Evolutionary conservation across 2,329 filamentous ascomycete species (phyloP), one percentile per base, ranked within the genome.

Genomic region (Coccinonectria pachysandricola): DNA sequence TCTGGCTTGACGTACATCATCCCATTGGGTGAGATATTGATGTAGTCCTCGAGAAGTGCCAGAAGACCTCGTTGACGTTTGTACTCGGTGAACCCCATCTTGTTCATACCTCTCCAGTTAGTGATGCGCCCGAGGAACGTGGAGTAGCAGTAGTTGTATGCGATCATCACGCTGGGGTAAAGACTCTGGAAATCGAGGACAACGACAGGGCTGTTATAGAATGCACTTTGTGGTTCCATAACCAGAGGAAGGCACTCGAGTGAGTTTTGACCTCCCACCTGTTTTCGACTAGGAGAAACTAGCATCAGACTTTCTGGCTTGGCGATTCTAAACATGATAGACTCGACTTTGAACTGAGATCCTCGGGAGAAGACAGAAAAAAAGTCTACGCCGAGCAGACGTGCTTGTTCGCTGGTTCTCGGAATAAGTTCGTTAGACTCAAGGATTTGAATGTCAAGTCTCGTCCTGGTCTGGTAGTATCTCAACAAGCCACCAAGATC

Each of bases 111-210:
- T n/a, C 85, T 75, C 88, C 88, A 95, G 42, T 76, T 74, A 15
- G 76, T 72, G 19, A 94, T 76, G 15, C 91, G 75, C 0, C 91
- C 91, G 1, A 96, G 65, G 42, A 87, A 98, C 0, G 91, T 98
- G 0, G 91, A 96, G 50, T 98, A 98, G 59, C 91, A 98, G 50
- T 95, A 91, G 47, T 98, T 98, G 61, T 98, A 96, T 0, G 91
- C 91, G 48, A 98, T 96, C 86, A 98, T 95, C 34, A 96, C 79
- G 53, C 87, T 95, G 0, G 91, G 91, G 40, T 98, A 98, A 24
- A 98, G 60, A 33, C 85, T 93, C 48, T 96, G 88, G 37, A 98
- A 98, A 54, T 98, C 91, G 6, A 98, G 65, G 0, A 98, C 91
- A 4, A 98, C 51, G 1, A 98, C 52, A 0, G 91, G 91, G 35